A percentile compares a stretch with the other conserved stretches of the same genome.
These are phyloP conservation scores for Taxillus chinensis DNA, from an alignment of 164 flowering plant species.

Conservation along the genomic window DNA sequence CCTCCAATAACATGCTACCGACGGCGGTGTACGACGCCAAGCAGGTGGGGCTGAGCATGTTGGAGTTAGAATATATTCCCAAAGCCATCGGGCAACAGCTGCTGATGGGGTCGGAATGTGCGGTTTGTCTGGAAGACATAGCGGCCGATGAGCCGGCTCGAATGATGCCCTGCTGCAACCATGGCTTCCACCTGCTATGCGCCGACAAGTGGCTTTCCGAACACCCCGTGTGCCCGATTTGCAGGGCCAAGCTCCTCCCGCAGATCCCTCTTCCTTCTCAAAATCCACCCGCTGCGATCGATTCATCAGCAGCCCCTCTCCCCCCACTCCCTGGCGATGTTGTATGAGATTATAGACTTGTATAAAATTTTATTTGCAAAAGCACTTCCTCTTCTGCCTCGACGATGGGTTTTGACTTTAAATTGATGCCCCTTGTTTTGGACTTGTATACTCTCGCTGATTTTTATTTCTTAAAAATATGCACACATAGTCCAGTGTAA, in stretches of 20 bases:
- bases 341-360: too few species aligned
- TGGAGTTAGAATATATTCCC: constrained; percentile 45
- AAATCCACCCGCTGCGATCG: too few species aligned
- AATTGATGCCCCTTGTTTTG: too few species aligned
- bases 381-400: too few species aligned
- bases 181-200: constrained; percentile 50
- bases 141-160: constrained; percentile 33
- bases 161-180: constrained; percentile 46
- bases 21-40: constrained; percentile 17
- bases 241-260: constrained; percentile 32
- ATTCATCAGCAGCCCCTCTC: too few species aligned
- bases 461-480: too few species aligned
- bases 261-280: constrained; percentile 10
- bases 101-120: constrained; percentile 39
- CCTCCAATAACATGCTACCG: too few species aligned
- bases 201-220: constrained; percentile 56
- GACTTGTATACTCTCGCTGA: too few species aligned
- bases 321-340: too few species aligned
- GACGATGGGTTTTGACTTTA: too few species aligned
- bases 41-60: constrained; percentile 31
- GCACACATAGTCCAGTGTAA: too few species aligned
- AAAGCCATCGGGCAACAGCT: constrained; percentile 33
- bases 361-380: too few species aligned
- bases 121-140: constrained; percentile 54
- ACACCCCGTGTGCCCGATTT: constrained; percentile 46